These are phyloP conservation scores for Cyberlindnera veronae DNA, from an alignment of 805 yeast genomes.

Conservation along the genomic window DNA sequence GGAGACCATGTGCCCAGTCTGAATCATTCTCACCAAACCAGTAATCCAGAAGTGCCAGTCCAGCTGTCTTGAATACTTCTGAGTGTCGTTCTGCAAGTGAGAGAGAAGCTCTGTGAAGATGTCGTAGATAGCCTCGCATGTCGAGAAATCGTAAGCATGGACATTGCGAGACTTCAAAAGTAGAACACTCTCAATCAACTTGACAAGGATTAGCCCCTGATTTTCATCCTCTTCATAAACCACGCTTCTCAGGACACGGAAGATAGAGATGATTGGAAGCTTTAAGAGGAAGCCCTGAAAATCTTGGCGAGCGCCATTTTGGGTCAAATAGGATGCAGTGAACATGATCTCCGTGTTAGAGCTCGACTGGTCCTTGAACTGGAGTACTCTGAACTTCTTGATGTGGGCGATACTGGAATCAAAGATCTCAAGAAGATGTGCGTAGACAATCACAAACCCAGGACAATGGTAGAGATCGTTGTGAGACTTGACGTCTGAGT, in stretches of 20 bases:
- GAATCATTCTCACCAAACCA: conserved; percentile 55
- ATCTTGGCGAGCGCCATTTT: conserved; percentile 7
- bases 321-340: conserved; percentile 14
- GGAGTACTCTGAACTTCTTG: conserved; percentile 17
- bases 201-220: neutral
- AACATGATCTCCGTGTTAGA: conserved; percentile 12
- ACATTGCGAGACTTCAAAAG: conserved; percentile 7
- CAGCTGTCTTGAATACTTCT: conserved; percentile 27
- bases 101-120: conserved; percentile 29
- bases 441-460: conserved; percentile 24
- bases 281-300: conserved; percentile 7
- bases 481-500: neutral
- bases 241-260: conserved; percentile 7
- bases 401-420: conserved; percentile 21
- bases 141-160: conserved; percentile 35
- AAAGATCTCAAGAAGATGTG: conserved; percentile 22
- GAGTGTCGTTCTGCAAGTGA: conserved; percentile 14
- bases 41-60: conserved; percentile 80
- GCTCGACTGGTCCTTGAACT: conserved; percentile 12
- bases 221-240: conserved; percentile 8
- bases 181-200: conserved; percentile 7
- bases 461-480: conserved; percentile 17
- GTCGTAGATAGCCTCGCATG: conserved; percentile 41
- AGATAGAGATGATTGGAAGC: conserved; percentile 12
- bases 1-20: conserved; percentile 57